phyloP scores from a whole-genome alignment of 768 basidiomycete species.

The Boletellus sp. region DNA sequence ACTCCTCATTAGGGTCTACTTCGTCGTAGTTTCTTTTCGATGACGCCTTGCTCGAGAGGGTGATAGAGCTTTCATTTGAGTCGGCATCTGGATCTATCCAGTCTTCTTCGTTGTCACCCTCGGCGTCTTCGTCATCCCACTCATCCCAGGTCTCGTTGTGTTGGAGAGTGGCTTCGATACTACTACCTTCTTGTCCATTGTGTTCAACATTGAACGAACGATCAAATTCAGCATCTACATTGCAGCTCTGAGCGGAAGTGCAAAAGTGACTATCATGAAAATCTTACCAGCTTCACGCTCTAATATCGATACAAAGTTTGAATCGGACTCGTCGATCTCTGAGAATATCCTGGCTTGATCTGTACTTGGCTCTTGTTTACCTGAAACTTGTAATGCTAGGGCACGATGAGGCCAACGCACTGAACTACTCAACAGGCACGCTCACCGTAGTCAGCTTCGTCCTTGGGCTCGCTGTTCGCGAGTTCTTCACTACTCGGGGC shows the following conservation, averaged over 20 bases:
- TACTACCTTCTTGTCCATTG: constrained; percentile 16
- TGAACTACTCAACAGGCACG: neutral
- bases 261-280: neutral
- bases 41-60: constrained; percentile 49
- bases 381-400: constrained; percentile 4
- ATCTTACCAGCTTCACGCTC: constrained; percentile 31
- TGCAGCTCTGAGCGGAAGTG: constrained; percentile 4
- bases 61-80: constrained; percentile 52
- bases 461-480: constrained; percentile 1
- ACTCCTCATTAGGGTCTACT: constrained; percentile 42
- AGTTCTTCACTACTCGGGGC: neutral
- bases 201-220: constrained; percentile 17
- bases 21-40: constrained; percentile 51
- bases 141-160: constrained; percentile 27
- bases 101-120: constrained; percentile 41
- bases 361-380: constrained; percentile 13
- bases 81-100: constrained; percentile 48
- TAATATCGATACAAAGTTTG: constrained; percentile 23
- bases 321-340: constrained; percentile 28
- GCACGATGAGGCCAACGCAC: constrained; percentile 2
- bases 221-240: constrained; percentile 27
- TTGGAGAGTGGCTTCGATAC: constrained; percentile 13
- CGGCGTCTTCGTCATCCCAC: constrained; percentile 38
- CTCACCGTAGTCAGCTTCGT: constrained; percentile 12
- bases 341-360: constrained; percentile 4